phyloP scores from a whole-genome alignment of 257 asterid species.

The Petunia secreta region DNA sequence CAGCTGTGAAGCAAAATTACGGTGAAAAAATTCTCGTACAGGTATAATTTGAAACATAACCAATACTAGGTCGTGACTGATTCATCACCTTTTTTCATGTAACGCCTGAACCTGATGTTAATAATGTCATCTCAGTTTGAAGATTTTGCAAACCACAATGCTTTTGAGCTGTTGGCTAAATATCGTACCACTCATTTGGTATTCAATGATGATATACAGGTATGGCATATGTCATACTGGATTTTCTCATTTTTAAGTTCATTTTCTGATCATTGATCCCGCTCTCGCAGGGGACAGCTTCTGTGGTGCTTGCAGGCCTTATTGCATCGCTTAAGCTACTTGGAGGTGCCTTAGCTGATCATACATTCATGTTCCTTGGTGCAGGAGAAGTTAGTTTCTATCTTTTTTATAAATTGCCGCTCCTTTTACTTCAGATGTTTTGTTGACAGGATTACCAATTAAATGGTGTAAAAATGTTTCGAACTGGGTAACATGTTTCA shows the following conservation, averaged over 20 bases:
- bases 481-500: neutral
- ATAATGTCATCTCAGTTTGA: constrained; percentile 64
- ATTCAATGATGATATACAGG: constrained; percentile 97
- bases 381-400: constrained; percentile 81
- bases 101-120: constrained; percentile 25
- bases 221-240: constrained; percentile 13
- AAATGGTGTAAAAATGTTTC: constrained; percentile 5
- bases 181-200: constrained; percentile 86
- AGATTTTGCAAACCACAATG: constrained; percentile 97
- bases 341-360: constrained; percentile 84
- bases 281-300: constrained; percentile 83
- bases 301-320: constrained; percentile 95
- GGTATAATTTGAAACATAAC: constrained; percentile 42
- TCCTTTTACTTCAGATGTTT: neutral
- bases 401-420: neutral
- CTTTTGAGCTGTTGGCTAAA: constrained; percentile 93
- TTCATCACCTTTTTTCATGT: constrained; percentile 2
- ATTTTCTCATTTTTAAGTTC: neutral
- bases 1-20: constrained; percentile 84
- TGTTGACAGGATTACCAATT: neutral
- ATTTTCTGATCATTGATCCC: neutral
- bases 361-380: constrained; percentile 89
- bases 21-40: constrained; percentile 96
- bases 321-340: constrained; percentile 77
- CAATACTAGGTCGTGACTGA: neutral